Conservation (phyloP, 164 flowering plant genomes). For the Pachysandra terminalis region DNA sequence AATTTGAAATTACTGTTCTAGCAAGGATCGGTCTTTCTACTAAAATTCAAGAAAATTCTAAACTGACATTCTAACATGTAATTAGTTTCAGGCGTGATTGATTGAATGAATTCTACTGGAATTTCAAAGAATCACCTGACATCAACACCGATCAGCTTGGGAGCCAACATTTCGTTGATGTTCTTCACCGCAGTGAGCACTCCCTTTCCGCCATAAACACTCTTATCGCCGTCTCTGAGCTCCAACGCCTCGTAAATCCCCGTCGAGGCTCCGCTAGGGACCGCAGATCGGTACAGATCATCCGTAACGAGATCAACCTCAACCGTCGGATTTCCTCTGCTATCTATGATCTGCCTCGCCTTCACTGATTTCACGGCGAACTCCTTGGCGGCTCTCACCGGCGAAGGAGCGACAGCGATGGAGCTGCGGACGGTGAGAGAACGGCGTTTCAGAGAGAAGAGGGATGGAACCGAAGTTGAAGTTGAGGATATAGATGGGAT, state of each 20-base stretch:
- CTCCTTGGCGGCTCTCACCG: slow-evolving; percentile 23
- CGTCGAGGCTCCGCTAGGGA: slow-evolving; percentile 94
- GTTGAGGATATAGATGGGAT: slow-evolving; percentile 14
- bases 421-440: slow-evolving; percentile 37
- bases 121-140: slow-evolving; percentile 48
- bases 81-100: too few relatives aligned
- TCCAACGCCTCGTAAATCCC: slow-evolving; percentile 99
- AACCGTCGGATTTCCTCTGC: slow-evolving; percentile 95
- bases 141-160: slow-evolving; percentile 77
- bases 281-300: slow-evolving; percentile 80
- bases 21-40: not conserved
- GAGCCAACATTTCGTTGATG: slow-evolving; percentile 68
- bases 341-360: slow-evolving; percentile 96
- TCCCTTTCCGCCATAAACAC: slow-evolving; percentile 86
- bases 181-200: slow-evolving; percentile 79
- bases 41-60: not conserved
- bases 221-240: slow-evolving; percentile 86
- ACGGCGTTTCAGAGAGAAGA: slow-evolving; percentile 14
- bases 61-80: too few relatives aligned
- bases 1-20: not conserved
- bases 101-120: not conserved
- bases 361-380: slow-evolving; percentile 57
- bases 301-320: slow-evolving; percentile 90
- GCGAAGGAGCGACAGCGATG: slow-evolving; percentile 31
- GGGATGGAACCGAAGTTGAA: slow-evolving; percentile 12